Percentiles rank a stretch among this genome's conserved stretches.
phyloP scores from a whole-genome alignment of 768 basidiomycete species.

The Lactarius hatsudake region DNA sequence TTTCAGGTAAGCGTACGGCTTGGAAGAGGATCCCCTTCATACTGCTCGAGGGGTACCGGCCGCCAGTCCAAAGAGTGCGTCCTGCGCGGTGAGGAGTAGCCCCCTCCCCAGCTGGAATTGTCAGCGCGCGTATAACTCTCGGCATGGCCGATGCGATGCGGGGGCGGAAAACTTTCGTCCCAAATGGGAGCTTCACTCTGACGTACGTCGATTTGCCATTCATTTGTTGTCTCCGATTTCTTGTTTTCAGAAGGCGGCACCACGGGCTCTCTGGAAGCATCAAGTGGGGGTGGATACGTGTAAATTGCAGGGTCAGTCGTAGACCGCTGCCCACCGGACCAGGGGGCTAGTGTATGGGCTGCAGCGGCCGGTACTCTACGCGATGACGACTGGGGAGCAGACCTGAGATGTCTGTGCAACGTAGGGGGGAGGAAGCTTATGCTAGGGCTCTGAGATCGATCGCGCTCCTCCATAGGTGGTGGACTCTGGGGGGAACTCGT shows the following conservation, averaged over 20 bases:
- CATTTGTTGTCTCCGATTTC: slow-evolving; percentile 5
- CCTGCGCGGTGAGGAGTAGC: slow-evolving; percentile 7
- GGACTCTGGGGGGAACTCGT: slow-evolving; percentile 4
- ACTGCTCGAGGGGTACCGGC: slow-evolving; percentile 4
- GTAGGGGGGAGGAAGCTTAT: slow-evolving; percentile 52
- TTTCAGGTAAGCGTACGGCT: slow-evolving; percentile 10
- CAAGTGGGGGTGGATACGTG: slow-evolving; percentile 27
- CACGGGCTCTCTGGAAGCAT: slow-evolving; percentile 8
- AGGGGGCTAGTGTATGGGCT: slow-evolving; percentile 1
- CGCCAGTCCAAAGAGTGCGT: slow-evolving; percentile 17
- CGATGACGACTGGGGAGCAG: slow-evolving; percentile 24
- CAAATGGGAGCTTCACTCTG: slow-evolving; percentile 14
- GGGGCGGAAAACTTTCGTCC: slow-evolving; percentile 17
- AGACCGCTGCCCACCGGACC: slow-evolving; percentile 21
- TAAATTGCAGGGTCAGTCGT: slow-evolving; percentile 32
- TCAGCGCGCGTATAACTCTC: slow-evolving; percentile 29
- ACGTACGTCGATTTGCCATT: slow-evolving; percentile 7
- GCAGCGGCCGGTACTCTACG: slow-evolving; percentile 10
- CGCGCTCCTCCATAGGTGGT: slow-evolving; percentile 19
- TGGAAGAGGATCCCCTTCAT: neutral
- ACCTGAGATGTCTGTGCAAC: slow-evolving; percentile 46
- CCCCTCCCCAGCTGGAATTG: slow-evolving; percentile 5
- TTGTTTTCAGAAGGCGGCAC: neutral
- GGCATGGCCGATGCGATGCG: slow-evolving; percentile 22
- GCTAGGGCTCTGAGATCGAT: slow-evolving; percentile 28